Percentiles rank a stretch among this genome's conserved stretches.
Conservation (phyloP, 768 basidiomycete genomes). For the Termitomyces sp. region DNA sequence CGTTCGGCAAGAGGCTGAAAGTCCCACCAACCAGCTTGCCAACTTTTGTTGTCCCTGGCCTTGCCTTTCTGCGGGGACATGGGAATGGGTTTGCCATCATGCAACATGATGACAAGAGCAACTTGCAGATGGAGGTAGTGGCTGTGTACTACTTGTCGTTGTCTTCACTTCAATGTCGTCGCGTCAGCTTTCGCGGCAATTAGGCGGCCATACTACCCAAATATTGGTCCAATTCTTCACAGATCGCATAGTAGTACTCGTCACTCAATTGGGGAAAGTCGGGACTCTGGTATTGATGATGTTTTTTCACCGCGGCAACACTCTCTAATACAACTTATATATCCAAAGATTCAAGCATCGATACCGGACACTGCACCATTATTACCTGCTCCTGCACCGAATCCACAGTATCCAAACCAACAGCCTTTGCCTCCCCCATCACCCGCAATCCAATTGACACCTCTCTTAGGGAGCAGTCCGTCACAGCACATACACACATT, state of each 20-base stretch:
- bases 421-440: constrained; percentile 54
- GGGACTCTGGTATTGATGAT: constrained; percentile 66
- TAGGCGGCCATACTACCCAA: constrained; percentile 65
- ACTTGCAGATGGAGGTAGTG: background rate
- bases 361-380: constrained; percentile 63
- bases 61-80: constrained; percentile 52
- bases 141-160: constrained; percentile 7
- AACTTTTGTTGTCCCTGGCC: constrained; percentile 45
- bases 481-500: constrained; percentile 67
- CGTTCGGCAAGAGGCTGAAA: constrained; percentile 59
- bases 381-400: constrained; percentile 32
- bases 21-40: constrained; percentile 76
- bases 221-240: constrained; percentile 74
- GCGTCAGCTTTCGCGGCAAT: constrained; percentile 45
- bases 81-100: constrained; percentile 19
- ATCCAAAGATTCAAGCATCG: constrained; percentile 71
- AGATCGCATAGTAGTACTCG: constrained; percentile 80
- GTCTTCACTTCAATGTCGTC: constrained; percentile 27
- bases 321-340: background rate
- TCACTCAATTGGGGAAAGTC: constrained; percentile 90
- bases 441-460: constrained; percentile 70
- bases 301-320: background rate
- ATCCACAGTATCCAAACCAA: constrained; percentile 29
- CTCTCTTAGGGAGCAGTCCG: constrained; percentile 73
- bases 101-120: constrained; percentile 10